Evolutionary conservation across 169 alveolate species (phyloP), one percentile per base, ranked within the genome.

Genomic region (Plasmodium inui): DNA sequence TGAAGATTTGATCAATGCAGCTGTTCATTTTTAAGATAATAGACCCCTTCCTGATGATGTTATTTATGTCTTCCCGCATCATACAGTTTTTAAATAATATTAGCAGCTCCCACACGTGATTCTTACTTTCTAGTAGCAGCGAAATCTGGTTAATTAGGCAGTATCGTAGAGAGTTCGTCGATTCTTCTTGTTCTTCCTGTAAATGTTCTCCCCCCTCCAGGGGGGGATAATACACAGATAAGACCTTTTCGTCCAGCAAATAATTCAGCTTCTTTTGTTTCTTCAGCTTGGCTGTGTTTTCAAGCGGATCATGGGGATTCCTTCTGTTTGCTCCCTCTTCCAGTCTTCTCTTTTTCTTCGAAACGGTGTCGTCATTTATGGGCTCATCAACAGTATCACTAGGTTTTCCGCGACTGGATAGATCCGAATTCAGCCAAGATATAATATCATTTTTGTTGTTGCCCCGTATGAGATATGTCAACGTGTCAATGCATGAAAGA

Each of bases 1-100:
- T 70, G 57, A 91, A 91, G 9, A 91, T 91, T 78, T 91, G 84
- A 28, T 91, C 92, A 32, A 91, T 44, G 30, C 95, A 91, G 55
- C 80, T 61, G 73, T 82, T 82, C 37, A 91, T 91, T 91, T 91
- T 91, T 70, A 91, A 39, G 12, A 91, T 34, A 30, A 91, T 26
- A 5, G 26, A 2, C 30, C 85, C 81, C 7, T 91, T 67, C 55
- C 14, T 71, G 41, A 91, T 44, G 55, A 81, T 46, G 22, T 91
- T 82, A 78, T 81, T 81, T 81, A 91, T 34, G 55, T 91, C 92
- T 44, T 91, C 95, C 19, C 92, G 41, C 12, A 91, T 72, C 67
- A 91, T 30, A 17, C 91, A 82, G 74, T 91, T 80, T 91, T 91
- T 91, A 22, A 91, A 91, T 44, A 91, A 46, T 82, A 70, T 14